Base-by-base conservation (phyloP, 371 early-diverging fungal species). In the Mortierella sp. region DNA sequence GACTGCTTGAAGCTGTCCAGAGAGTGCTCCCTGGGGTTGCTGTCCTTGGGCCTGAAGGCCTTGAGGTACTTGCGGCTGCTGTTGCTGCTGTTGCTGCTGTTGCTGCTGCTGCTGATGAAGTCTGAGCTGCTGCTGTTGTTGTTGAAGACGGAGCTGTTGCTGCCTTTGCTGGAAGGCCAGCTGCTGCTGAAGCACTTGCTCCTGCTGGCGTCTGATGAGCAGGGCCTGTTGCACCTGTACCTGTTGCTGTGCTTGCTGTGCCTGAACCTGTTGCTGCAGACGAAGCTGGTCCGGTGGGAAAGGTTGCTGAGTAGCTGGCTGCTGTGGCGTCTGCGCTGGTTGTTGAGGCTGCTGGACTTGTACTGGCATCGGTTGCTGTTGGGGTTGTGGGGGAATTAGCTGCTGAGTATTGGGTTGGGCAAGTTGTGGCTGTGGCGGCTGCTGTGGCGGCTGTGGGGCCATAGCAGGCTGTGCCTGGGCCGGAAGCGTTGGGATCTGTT, bases 1-100 rank as follows among this genome's bases (percentile, higher is more conserved):
- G 7, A 84, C 45, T 2, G 63, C 21, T 30, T 74, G 68, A 80
- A 84, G 60, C 28, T 61, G 68, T 30, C 61, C 62, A 4, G 5
- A 19, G 4, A 60, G 46, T 37, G 53, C 68, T 9, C 51, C 26
- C 47, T 74, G 74, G 7, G 55, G 65, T n/a, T 60, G 65, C 37
- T 70, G 70, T 9, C 43, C 58, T 43, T 72, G 72, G 11, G 51
- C 62, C 47, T 51, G 65, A n/a, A 56, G 66, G 16, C 64, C 64
- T 18, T 60, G 64, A 18, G 53, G 26, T 6, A 23, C 64, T 46
- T 68, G 75, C n/a, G 7, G 37, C 50, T 53, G 62, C 21, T 11
- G n/a, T 51, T 11, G 51, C 5, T 51, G 51, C n/a, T 51, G 51
- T 51, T 16, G 51, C 21, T 16, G 18, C 51, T 51, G 51, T 51